These are phyloP conservation scores for Rhodocollybia butyracea DNA, from an alignment of 768 basidiomycete species.

Conservation along the genomic window DNA sequence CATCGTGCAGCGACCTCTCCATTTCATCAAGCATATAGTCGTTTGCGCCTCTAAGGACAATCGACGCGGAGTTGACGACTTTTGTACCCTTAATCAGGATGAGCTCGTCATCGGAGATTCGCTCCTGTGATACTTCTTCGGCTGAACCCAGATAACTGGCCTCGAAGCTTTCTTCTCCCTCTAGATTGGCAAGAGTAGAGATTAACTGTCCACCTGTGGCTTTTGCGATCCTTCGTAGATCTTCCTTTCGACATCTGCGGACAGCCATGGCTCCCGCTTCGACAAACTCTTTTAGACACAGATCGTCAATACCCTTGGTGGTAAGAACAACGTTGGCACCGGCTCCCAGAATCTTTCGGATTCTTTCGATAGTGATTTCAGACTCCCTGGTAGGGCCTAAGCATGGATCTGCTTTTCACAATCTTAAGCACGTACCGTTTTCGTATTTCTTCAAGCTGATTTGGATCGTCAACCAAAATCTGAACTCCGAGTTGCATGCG, in stretches of 20 bases:
- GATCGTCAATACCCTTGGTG: constrained; percentile 97
- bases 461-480: constrained; percentile 94
- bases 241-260: constrained; percentile 95
- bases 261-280: constrained; percentile 99
- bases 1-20: constrained; percentile 95
- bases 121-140: constrained; percentile 95
- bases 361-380: constrained; percentile 93
- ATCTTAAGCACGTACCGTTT: constrained; percentile 57
- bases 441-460: constrained; percentile 94
- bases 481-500: constrained; percentile 98
- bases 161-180: constrained; percentile 98
- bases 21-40: constrained; percentile 99
- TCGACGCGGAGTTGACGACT: constrained; percentile 88
- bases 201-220: constrained; percentile 95
- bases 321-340: constrained; percentile 97
- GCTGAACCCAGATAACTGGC: constrained; percentile 85
- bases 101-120: constrained; percentile 97
- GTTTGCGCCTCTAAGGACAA: constrained; percentile 94
- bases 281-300: constrained; percentile 97
- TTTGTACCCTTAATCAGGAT: constrained; percentile 98
- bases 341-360: constrained; percentile 91
- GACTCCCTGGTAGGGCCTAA: constrained; percentile 63
- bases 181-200: constrained; percentile 90
- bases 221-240: constrained; percentile 93
- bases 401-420: background rate